Base-by-base conservation (phyloP, 331 rosid genomes). In the Acacia concinna region DNA sequence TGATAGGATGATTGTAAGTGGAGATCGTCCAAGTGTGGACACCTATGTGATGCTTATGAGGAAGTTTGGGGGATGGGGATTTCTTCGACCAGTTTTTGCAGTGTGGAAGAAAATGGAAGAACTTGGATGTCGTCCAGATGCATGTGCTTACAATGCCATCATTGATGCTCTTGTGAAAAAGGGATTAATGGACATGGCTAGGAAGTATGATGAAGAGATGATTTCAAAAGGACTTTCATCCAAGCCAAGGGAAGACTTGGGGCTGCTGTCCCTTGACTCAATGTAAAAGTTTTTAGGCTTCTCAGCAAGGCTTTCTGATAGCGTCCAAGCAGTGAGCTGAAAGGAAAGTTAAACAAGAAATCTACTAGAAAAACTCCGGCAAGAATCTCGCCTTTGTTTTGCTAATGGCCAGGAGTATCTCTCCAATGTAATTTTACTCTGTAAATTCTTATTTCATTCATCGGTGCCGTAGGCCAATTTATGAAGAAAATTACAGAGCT, bases 31-130 rank as follows among this genome's bases (percentile, higher is more conserved):
- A 0, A 75, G 83, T 21, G 81, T 83, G 90, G 97, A 89, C 67
- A 93, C 99, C 0, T 91, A 83, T 57, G 96, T 95, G 81, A 89
- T 95, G 97, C 90, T 95, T 56, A 83, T 95, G 84, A 87, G 88
- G 89, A 91, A 90, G 82, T 93, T 93, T 82, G 93, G 91, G 59
- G 87, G 91, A 73, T 91, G 96, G 99, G 99, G 97, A n/a, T 95
- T 91, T 84, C 91, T 93, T n/a, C 81, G 98, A 65, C 92, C 92
- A 11, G 91, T 91, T 77, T 88, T 91, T 79, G 30, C 87, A 4
- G 87, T 91, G 65, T 95, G 99, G 98, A 81, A 90, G 73, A 91
- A 77, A 84, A 90, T 93, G 98, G 80, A 88, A 70, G 83, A 86
- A 59, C 86, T 90, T 43, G 97, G 97, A 10, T 93, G 94, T 69